Evolutionary conservation across 2,329 filamentous ascomycete genomes (phyloP).

Genomic region (Saccharata proteae): DNA sequence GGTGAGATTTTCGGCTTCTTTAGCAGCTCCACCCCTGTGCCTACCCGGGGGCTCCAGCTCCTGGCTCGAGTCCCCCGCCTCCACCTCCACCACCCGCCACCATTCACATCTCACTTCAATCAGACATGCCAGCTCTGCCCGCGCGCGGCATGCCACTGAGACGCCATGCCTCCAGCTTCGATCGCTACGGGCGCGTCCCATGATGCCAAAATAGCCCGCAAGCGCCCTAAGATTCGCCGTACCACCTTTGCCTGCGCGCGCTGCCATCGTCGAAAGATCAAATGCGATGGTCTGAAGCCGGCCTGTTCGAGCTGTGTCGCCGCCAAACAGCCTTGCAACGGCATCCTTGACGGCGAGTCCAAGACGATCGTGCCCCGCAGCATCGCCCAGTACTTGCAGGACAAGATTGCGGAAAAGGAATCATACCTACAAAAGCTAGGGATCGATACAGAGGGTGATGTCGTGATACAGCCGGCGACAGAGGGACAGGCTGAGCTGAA

Average conservation of each 20-base stretch:
- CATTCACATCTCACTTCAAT: too few species aligned
- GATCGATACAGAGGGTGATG: constrained; percentile 2
- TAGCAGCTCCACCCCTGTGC: too few species aligned
- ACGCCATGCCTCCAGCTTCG: too few species aligned
- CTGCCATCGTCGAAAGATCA: constrained; percentile 9
- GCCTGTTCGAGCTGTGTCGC: constrained; percentile 8
- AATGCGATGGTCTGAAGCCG: constrained; percentile 8
- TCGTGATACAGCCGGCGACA: not conserved
- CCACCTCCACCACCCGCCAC: too few species aligned
- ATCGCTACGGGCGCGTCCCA: too few species aligned
- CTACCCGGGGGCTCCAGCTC: too few species aligned
- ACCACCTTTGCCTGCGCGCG: constrained; percentile 7
- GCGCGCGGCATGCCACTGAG: too few species aligned
- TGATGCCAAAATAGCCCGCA: too few species aligned
- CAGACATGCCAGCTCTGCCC: too few species aligned
- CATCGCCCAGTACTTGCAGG: constrained; percentile 8
- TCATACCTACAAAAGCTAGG: constrained; percentile 4
- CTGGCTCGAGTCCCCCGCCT: too few species aligned
- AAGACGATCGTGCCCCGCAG: constrained; percentile 9
- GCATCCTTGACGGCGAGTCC: constrained; percentile 9
- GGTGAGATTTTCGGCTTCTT: too few species aligned
- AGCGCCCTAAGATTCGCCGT: constrained; percentile 8
- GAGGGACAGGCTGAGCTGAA: not conserved
- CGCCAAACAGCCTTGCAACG: constrained; percentile 9
- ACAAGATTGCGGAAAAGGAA: constrained; percentile 9